Evolutionary conservation across 148 eudicot genomes (phyloP), one percentile per base, ranked within the genome.

Genomic region (Fagopyrum homotropicum): DNA sequence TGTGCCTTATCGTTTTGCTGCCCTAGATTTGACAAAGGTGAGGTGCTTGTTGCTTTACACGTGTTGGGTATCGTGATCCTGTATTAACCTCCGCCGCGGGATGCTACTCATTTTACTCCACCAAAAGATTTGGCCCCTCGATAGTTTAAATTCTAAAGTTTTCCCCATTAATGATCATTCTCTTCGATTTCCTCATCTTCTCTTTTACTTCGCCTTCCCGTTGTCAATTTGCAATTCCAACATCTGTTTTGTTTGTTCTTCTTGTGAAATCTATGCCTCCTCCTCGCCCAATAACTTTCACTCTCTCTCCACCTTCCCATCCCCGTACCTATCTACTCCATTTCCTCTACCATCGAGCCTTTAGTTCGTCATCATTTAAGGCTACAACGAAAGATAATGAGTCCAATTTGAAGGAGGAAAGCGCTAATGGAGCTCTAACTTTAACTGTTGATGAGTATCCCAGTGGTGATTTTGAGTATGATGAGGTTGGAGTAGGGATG

Each of bases 381-480:
- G 46, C 71, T 66, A 17, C 12, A 6, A 66, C 71, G 17, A 43
- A 66, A 40, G 71, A 66, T 7, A 46, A 66, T 15, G 71, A 66
- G 47, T 50, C 79, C n/a, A 40, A 75, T 60, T 72, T 81, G 1
- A 66, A 15, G 19, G 80, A 63, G 55, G 15, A 75, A 3, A 54
- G 55, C 22, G 66, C 2, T 4, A 75, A 79, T 80, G 83, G 69
- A 57, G 75, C 71, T 59, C 43, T 64, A 45, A 66, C 30, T 17
- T 44, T 11, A 29, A 63, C 63, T 17, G 64, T 63, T 44, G 86
- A 78, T 11, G 78, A 79, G 50, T 91, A 88, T 60, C 97, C 98
- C n/a, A 85, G 79, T 63, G 98, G 97, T 3, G 98, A 91, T 80
- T 87, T 94, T 72, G 86, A 84, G 44, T 88, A 81, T 72, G 30